Evolutionary conservation across 1,284 basidiomycete species (phyloP), one percentile per base, ranked within the genome.

Genomic region (Phenoliferia sp.): DNA sequence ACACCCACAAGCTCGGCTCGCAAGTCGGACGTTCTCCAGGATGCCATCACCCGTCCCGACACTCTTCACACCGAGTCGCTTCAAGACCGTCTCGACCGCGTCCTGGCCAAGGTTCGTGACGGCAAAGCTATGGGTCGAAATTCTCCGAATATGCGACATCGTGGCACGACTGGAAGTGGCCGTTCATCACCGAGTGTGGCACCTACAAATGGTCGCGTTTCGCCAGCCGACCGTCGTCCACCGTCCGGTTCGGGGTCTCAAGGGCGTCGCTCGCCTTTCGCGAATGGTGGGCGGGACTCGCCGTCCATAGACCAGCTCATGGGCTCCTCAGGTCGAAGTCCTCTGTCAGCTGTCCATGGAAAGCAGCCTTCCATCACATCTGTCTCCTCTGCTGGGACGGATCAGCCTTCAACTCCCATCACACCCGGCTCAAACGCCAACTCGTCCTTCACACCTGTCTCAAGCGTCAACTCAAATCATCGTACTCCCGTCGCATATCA

Each of bases 1-100:
- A 44, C 60, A 6, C 35, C 56, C 16, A 31, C 63, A 6, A 33
- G 44, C 16, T n/a, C 52, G 9, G 44, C 28, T 10, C 33, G 10
- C 17, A 36, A 61, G 44, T 36, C 61, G 61, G 89, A 92, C 77
- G 80, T 90, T 7, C 79, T 92, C 34, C 75, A 78, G 56, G 78
- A 85, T 16, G 85, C 87, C 2, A 81, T 91, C 82, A 79, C 62
- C 83, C 81, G 66, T 1, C 61, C 60, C 10, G 64, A 52, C 33
- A 66, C 69, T 32, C 52, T 66, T 33, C 66, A 71, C 52, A 61
- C 67, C 69, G 86, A 87, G 55, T 84, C 83, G 1, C 79, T 89
- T 15, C 86, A 86, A 35, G 88, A 90, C 66, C 89, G 88, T 74
- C 81, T 94, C 26, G 87, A 90, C 64, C 84, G 90, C 3, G 88